Evolutionary conservation across 306 rosid species (phyloP).

Genomic region (Fragaria vesca): DNA sequence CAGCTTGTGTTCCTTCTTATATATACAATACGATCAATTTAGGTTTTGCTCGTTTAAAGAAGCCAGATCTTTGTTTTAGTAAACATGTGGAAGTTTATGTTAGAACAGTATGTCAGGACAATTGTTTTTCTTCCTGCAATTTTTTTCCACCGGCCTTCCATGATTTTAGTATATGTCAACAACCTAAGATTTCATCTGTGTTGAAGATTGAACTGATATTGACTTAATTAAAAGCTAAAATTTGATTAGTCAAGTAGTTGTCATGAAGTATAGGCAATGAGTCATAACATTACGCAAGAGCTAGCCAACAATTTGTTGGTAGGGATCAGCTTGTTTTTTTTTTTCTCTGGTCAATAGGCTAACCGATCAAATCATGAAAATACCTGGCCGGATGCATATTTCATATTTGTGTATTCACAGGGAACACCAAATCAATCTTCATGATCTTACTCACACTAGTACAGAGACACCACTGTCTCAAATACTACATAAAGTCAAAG

Average conservation of each 20-base stretch:
- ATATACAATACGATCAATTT: too few species aligned
- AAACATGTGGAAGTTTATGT: not conserved
- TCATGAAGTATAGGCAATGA: not conserved
- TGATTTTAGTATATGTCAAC: conserved; percentile 1
- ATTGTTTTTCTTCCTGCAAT: not conserved
- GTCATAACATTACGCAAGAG: not conserved
- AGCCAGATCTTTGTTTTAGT: not conserved
- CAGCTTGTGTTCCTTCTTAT: not conserved
- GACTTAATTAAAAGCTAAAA: not conserved
- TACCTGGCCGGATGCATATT: not conserved
- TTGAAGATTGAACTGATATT: not conserved
- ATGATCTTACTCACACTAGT: not conserved
- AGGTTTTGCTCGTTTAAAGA: too few species aligned
- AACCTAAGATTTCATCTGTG: not conserved
- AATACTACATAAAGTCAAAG: not conserved
- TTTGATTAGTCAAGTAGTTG: not conserved
- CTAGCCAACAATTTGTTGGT: not conserved
- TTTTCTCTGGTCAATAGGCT: not conserved
- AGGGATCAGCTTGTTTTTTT: not conserved
- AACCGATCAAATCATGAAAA: not conserved
- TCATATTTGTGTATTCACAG: not conserved
- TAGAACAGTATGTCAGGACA: not conserved
- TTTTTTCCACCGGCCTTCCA: conserved; percentile 6
- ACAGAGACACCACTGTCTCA: not conserved
- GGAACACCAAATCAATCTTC: not conserved